phyloP scores from a whole-genome alignment of 1,284 basidiomycete genomes.

The Papiliotrema terrestris region DNA sequence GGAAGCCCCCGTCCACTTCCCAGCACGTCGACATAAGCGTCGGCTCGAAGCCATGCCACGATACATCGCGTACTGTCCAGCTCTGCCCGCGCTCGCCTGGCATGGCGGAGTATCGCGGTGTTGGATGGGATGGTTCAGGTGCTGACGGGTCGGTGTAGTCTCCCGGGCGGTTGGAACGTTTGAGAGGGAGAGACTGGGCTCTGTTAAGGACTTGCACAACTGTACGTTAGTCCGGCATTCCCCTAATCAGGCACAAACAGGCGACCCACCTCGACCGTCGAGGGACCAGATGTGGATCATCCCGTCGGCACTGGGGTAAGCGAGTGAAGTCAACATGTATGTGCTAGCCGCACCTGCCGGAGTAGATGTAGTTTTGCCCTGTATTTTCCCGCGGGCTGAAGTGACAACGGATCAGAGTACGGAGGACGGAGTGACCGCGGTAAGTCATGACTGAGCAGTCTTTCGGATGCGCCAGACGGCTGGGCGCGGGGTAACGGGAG shows the following conservation, averaged over 20 bases:
- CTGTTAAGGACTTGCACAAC: slow-evolving; percentile 66
- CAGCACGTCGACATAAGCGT: slow-evolving; percentile 87
- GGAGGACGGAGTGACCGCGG: slow-evolving; percentile 84
- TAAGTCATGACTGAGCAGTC: slow-evolving; percentile 97
- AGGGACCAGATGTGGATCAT: slow-evolving; percentile 81
- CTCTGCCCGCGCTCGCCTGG: slow-evolving; percentile 4
- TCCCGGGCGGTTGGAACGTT: slow-evolving; percentile 45
- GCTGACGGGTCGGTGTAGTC: slow-evolving; percentile 45
- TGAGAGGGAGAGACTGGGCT: slow-evolving; percentile 66
- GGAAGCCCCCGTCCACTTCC: slow-evolving; percentile 58
- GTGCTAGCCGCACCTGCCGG: slow-evolving; percentile 55
- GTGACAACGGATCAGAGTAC: slow-evolving; percentile 91
- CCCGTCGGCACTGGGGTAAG: slow-evolving; percentile 27
- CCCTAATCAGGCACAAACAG: neutral
- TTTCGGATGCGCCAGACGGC: slow-evolving; percentile 61
- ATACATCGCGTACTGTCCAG: slow-evolving; percentile 69
- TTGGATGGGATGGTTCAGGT: slow-evolving; percentile 17
- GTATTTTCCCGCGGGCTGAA: slow-evolving; percentile 91
- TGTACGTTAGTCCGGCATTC: neutral
- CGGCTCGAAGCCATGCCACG: slow-evolving; percentile 60
- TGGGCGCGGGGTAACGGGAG: slow-evolving; percentile 52
- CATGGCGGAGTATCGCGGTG: slow-evolving; percentile 2
- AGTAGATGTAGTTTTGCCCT: slow-evolving; percentile 88
- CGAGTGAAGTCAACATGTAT: neutral
- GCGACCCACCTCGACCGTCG: slow-evolving; percentile 61